These are phyloP conservation scores for Skeletonema grethae DNA, from an alignment of 108 stramenopile species.

Conservation along the genomic window DNA sequence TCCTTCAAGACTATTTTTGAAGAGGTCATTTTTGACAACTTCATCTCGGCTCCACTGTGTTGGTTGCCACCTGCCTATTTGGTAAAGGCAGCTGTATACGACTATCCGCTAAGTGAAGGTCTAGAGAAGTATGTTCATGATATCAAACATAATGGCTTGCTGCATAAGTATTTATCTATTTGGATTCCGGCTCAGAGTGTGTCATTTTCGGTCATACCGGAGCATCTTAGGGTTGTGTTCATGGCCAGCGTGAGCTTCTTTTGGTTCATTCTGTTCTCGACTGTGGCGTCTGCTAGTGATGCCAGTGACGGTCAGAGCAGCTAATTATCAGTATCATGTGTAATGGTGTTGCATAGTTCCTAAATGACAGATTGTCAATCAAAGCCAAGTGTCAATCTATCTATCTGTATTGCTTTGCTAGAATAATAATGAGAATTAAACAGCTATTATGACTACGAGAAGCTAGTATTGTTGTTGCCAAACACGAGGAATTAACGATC, in stretches of 20 bases:
- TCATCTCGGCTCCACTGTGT: constrained; percentile 37
- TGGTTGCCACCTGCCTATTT: constrained; percentile 50
- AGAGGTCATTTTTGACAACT: constrained; percentile 25
- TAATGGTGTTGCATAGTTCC: not conserved
- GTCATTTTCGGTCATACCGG: constrained; percentile 11
- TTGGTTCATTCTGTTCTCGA: constrained; percentile 14
- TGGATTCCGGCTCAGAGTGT: constrained; percentile 10
- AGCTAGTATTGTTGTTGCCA: not conserved
- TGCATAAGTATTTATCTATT: constrained; percentile 6
- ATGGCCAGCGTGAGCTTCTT: constrained; percentile 16
- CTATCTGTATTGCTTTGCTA: not conserved
- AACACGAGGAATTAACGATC: constrained; percentile 20
- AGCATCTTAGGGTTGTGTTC: constrained; percentile 10
- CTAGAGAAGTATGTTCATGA: constrained; percentile 12
- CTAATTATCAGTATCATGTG: not conserved
- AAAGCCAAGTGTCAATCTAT: not conserved
- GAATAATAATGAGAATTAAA: not conserved
- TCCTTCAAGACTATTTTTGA: not conserved
- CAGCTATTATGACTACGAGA: not conserved
- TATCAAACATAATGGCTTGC: constrained; percentile 12
- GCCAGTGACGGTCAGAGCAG: not conserved
- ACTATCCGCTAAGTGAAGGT: constrained; percentile 4
- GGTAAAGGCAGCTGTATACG: constrained; percentile 41
- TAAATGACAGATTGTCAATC: not conserved
- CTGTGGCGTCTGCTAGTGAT: not conserved